phyloP scores from a whole-genome alignment of 73 alveolate genomes.

The Paramecium sexaurelia region DNA sequence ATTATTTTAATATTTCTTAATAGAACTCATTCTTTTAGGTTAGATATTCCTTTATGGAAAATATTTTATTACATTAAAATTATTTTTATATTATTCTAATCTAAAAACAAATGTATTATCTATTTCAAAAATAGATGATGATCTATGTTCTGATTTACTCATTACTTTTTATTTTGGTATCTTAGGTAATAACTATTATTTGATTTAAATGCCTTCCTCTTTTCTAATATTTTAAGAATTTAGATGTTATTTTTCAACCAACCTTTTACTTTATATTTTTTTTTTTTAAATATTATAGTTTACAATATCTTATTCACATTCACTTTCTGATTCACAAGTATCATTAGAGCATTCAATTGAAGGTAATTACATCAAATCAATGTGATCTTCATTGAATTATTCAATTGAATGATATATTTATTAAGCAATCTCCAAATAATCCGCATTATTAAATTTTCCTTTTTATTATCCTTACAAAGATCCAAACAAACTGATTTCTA shows the following conservation, averaged over 20 bases:
- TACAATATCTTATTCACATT: not conserved
- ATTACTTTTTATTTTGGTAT: not conserved
- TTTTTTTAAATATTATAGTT: not conserved
- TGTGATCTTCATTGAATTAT: not conserved
- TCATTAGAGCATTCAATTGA: not conserved
- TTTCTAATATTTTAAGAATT: not conserved
- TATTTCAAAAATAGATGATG: not conserved
- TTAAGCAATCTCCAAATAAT: not conserved
- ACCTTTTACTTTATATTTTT: not conserved
- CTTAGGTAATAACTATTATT: not conserved
- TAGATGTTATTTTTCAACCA: not conserved
- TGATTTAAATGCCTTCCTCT: not conserved
- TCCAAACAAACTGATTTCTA: constrained; percentile 9
- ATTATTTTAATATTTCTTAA: not conserved
- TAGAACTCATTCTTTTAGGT: constrained; percentile 3
- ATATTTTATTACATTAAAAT: not conserved
- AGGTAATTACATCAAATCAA: not conserved
- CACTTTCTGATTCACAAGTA: not conserved
- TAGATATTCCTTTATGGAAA: not conserved
- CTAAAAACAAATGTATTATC: not conserved
- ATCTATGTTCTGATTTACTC: not conserved
- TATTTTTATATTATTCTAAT: not conserved
- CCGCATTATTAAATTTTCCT: not conserved
- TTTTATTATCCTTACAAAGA: not conserved
- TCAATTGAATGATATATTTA: not conserved